Evolutionary conservation across 1,139 yeast genomes (phyloP).

Genomic region (Diutina rugosa): DNA sequence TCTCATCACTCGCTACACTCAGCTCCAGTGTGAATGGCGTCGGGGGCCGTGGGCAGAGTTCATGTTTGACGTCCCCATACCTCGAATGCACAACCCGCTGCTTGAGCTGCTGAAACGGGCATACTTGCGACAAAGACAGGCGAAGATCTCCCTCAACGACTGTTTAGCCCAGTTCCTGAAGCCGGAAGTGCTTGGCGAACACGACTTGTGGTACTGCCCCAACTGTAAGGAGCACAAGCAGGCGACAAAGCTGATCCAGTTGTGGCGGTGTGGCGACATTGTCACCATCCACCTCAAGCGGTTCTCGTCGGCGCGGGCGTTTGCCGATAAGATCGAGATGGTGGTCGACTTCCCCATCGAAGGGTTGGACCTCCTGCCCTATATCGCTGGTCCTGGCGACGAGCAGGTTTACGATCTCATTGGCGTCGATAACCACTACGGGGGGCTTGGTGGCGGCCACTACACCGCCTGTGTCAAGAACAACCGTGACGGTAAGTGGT

Average conservation of each 20-base stretch:
- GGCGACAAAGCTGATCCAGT: slow-evolving; percentile 82
- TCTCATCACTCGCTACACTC: neutral
- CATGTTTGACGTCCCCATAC: neutral
- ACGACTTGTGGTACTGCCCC: slow-evolving; percentile 94
- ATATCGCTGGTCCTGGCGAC: slow-evolving; percentile 16
- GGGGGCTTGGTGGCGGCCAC: slow-evolving; percentile 97
- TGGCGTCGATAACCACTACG: slow-evolving; percentile 92
- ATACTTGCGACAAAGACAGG: slow-evolving; percentile 25
- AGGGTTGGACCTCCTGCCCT: slow-evolving; percentile 53
- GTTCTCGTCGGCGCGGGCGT: slow-evolving; percentile 73
- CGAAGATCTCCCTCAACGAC: slow-evolving; percentile 54
- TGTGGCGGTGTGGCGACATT: slow-evolving; percentile 89
- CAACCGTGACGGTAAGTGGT: slow-evolving; percentile 70
- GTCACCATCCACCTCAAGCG: slow-evolving; percentile 82
- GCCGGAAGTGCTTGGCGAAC: slow-evolving; percentile 77
- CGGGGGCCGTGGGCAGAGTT: neutral
- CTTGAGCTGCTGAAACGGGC: slow-evolving; percentile 32
- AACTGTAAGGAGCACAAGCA: slow-evolving; percentile 77
- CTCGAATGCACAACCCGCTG: slow-evolving; percentile 32
- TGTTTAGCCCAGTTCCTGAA: slow-evolving; percentile 67
- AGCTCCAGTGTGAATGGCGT: neutral
- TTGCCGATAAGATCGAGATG: slow-evolving; percentile 81
- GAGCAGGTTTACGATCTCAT: slow-evolving; percentile 60
- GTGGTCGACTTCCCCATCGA: slow-evolving; percentile 81
- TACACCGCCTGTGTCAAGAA: slow-evolving; percentile 86